Percentiles rank a stretch among this genome's conserved stretches.
Evolutionary conservation across 2,329 filamentous ascomycete species (phyloP).

Genomic region (Cadophora sp.): DNA sequence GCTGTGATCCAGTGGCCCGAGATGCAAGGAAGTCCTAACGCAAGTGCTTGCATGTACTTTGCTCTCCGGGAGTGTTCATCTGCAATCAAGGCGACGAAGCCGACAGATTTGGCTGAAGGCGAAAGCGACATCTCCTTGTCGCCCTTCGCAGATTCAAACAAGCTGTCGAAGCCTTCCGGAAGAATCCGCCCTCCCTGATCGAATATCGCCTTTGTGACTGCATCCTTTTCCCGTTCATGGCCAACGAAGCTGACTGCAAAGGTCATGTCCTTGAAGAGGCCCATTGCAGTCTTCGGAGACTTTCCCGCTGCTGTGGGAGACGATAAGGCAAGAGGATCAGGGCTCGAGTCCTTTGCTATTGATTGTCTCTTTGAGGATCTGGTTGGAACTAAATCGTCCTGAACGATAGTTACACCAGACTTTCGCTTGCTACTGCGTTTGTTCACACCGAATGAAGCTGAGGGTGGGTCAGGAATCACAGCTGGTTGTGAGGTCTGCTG

Average conservation of each 20-base stretch:
- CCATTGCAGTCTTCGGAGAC: slow-evolving; percentile 4
- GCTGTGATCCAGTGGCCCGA: slow-evolving; percentile 81
- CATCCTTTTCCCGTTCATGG: slow-evolving; percentile 60
- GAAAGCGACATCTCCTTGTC: slow-evolving; percentile 59
- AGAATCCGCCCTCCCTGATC: slow-evolving; percentile 77
- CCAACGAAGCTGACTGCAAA: slow-evolving; percentile 81
- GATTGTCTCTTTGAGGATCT: slow-evolving; percentile 37
- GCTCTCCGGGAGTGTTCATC: slow-evolving; percentile 84
- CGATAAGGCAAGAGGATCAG: slow-evolving; percentile 37
- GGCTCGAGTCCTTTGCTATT: slow-evolving; percentile 31
- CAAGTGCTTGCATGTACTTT: slow-evolving; percentile 95
- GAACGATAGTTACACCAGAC: slow-evolving; percentile 14
- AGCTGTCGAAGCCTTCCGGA: slow-evolving; percentile 77
- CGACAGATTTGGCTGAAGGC: slow-evolving; percentile 58
- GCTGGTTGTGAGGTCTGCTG: background rate
- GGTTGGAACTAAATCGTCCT: slow-evolving; percentile 17
- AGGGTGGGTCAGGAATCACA: background rate
- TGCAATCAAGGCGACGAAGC: slow-evolving; percentile 86
- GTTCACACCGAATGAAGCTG: background rate
- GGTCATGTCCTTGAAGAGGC: slow-evolving; percentile 79
- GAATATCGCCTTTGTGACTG: slow-evolving; percentile 68
- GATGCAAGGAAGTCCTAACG: slow-evolving; percentile 86
- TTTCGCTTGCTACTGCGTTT: slow-evolving; percentile 29
- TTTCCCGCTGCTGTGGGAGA: background rate
- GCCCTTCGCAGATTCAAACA: slow-evolving; percentile 61